Evolutionary conservation across 2,329 filamentous ascomycete genomes (phyloP), one percentile per base, ranked within the genome.

Genomic region (Penicillium sp.): DNA sequence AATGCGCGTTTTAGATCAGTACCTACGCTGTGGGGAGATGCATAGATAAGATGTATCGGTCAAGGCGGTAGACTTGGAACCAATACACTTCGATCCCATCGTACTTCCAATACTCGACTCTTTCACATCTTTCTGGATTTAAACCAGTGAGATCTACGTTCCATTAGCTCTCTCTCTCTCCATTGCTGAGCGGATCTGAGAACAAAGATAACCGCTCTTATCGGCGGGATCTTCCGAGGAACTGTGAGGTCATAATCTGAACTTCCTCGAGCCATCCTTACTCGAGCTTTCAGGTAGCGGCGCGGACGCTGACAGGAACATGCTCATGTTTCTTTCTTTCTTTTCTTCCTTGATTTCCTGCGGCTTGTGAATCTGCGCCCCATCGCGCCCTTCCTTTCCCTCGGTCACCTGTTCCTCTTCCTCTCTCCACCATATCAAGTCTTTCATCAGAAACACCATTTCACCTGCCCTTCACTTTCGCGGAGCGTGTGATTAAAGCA

Each of bases 161-260:
- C n/a, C 35, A 9, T 4, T 2, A 39, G n/a, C 46, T 48, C 19
- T 33, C n/a, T 35, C 27, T 7, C n/a, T n/a, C n/a, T 22, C 21
- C 27, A 21, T 48, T 29, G 8, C 46, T 33, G 4, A 21, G 19
- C 19, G 27, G 13, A 21, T n/a, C 48, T n/a, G 39, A 52, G 26
- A 27, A 11, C 27, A 19, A 39, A 37, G 64, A 65, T 65, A 64
- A 65, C 55, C 55, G 43, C 9, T 44, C 62, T 69, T 69, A 69
- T 69, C 67, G 60, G 65, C 56, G 63, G 59, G 64, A 62, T 64
- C 57, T 56, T 64, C 64, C 63, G 61, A 55, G 48, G 51, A 51
- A 19, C 31, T n/a, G 63, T 63, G 59, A 64, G 62, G 63, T 66
- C 64, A 66, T 65, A 59, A 48, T 56, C 54, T n/a, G 48, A 43